Evolutionary conservation across 352 stramenopile genomes (phyloP).

Genomic region (Phytophthora hybrid): DNA sequence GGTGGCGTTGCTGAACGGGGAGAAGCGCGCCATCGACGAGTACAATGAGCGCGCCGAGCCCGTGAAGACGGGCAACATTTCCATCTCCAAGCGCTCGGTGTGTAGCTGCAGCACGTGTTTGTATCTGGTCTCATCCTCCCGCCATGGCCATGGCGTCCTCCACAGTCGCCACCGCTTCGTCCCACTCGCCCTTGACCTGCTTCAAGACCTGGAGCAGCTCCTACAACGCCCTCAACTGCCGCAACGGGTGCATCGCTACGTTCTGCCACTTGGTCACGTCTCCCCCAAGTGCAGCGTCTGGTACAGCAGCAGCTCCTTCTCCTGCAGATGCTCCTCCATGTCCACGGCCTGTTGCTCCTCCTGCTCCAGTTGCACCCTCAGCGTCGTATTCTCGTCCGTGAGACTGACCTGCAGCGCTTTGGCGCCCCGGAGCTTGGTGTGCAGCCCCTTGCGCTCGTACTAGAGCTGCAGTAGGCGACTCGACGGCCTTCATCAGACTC

Average conservation of each 20-base stretch:
- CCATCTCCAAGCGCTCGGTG: slow-evolving; percentile 24
- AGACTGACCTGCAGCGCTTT: slow-evolving; percentile 68
- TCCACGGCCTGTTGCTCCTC: slow-evolving; percentile 59
- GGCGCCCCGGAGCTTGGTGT: slow-evolving; percentile 66
- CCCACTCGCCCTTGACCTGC: slow-evolving; percentile 51
- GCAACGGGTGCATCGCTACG: slow-evolving; percentile 36
- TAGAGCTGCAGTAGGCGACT: slow-evolving; percentile 69
- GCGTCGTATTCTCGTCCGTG: slow-evolving; percentile 73
- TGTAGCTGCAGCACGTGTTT: slow-evolving; percentile 65
- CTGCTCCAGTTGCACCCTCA: slow-evolving; percentile 60
- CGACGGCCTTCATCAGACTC: no score
- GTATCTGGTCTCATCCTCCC: slow-evolving; percentile 51
- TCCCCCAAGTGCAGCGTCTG: slow-evolving; percentile 54
- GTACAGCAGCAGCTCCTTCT: slow-evolving; percentile 73
- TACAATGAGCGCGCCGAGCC: slow-evolving; percentile 33
- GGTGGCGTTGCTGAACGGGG: slow-evolving; percentile 44
- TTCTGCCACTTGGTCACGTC: slow-evolving; percentile 60
- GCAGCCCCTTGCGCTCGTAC: slow-evolving; percentile 73
- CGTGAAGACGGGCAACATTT: slow-evolving; percentile 35
- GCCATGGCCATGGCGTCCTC: slow-evolving; percentile 56
- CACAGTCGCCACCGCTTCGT: slow-evolving; percentile 43
- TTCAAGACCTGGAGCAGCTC: slow-evolving; percentile 72
- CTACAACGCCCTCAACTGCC: no score
- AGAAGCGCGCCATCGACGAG: slow-evolving; percentile 41
- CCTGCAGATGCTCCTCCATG: slow-evolving; percentile 54